Evolutionary conservation across 768 basidiomycete genomes (phyloP).

Genomic region (Inosperma sp.): DNA sequence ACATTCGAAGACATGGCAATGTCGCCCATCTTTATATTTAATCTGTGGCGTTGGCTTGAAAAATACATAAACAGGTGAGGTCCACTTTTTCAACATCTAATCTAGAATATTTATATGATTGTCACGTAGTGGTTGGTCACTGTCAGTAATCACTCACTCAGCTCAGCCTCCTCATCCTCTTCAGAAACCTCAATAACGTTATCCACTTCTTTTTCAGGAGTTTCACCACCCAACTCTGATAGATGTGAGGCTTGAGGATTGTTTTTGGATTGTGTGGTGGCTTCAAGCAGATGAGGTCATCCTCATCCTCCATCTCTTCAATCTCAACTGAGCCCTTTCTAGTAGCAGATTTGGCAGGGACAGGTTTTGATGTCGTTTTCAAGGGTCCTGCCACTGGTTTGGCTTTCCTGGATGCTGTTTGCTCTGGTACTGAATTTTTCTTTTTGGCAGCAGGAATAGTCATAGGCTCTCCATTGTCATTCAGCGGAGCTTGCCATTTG

Average conservation of each 20-base stretch:
- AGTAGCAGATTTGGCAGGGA: neutral
- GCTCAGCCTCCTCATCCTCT: neutral
- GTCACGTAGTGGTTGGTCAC: neutral
- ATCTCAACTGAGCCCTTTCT: no score
- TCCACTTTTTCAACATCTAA: slow-evolving; percentile 21
- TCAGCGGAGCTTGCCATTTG: neutral
- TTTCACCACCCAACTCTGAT: neutral
- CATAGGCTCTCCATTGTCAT: slow-evolving; percentile 1
- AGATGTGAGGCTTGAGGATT: slow-evolving; percentile 2
- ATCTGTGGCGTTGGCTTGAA: slow-evolving; percentile 19
- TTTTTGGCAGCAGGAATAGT: neutral
- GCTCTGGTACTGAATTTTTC: neutral
- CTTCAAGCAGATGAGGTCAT: neutral
- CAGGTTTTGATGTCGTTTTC: neutral
- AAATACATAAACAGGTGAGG: slow-evolving; percentile 33
- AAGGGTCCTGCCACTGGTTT: neutral
- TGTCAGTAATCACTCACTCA: neutral
- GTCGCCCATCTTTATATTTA: slow-evolving; percentile 3
- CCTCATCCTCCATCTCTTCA: neutral
- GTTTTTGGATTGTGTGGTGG: neutral
- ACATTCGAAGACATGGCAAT: slow-evolving; percentile 16
- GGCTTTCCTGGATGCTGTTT: neutral
- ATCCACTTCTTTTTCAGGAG: neutral
- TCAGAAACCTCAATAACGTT: neutral
- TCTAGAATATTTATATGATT: neutral